Evolutionary conservation across 2,329 filamentous ascomycete species (phyloP).

Genomic region (Colletotrichum shisoi): DNA sequence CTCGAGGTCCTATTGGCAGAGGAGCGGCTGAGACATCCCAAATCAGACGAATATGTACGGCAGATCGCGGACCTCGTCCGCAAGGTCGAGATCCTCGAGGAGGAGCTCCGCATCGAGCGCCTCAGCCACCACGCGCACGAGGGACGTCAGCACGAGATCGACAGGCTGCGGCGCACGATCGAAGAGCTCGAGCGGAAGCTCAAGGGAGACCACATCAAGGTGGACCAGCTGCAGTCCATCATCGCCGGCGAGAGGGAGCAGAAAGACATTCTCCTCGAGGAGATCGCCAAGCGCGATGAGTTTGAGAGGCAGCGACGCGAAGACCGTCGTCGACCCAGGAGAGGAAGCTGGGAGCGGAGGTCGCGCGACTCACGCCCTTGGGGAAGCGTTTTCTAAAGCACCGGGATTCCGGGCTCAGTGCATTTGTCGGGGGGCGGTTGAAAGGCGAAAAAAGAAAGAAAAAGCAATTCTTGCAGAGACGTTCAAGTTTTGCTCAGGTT

Average conservation of each 20-base stretch:
- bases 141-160: conserved; percentile 26
- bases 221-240: conserved; percentile 28
- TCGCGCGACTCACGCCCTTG: conserved; percentile 18
- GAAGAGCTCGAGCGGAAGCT: conserved; percentile 32
- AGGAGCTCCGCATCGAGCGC: conserved; percentile 31
- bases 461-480: too few relatives aligned
- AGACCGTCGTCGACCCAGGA: conserved; percentile 25
- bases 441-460: too few relatives aligned
- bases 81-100: conserved; percentile 33
- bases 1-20: conserved; percentile 28
- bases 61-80: conserved; percentile 30
- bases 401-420: neutral
- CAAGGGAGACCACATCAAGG: conserved; percentile 22
- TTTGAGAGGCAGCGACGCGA: conserved; percentile 15
- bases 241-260: conserved; percentile 29
- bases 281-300: conserved; percentile 32
- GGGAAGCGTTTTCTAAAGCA: conserved; percentile 11
- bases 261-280: conserved; percentile 25
- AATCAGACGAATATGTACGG: conserved; percentile 22
- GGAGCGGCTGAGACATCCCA: conserved; percentile 24
- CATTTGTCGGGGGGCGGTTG: too few relatives aligned
- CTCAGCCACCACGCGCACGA: conserved; percentile 20
- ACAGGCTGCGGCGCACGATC: conserved; percentile 24
- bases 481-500: too few relatives aligned
- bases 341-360: conserved; percentile 32